phyloP scores from a whole-genome alignment of 192 early-diverging fungal genomes.

The Backusella parvicylindrica region DNA sequence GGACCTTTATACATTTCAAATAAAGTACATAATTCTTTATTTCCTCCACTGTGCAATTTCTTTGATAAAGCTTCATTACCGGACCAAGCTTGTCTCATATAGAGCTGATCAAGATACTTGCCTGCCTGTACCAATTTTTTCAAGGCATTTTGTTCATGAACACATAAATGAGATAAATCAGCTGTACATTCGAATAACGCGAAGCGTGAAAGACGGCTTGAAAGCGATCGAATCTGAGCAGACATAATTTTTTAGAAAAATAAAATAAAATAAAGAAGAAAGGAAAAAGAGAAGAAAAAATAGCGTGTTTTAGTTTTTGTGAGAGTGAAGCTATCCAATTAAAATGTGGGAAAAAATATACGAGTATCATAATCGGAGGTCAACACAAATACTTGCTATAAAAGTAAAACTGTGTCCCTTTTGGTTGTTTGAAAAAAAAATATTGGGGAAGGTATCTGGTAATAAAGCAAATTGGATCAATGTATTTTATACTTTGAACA shows the following conservation, averaged over 20 bases:
- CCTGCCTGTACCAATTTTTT: conserved; percentile 58
- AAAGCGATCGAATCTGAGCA: neutral
- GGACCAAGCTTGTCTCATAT: conserved; percentile 64
- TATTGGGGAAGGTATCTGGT: neutral
- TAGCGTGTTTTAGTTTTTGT: neutral
- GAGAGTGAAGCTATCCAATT: neutral
- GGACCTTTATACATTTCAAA: conserved; percentile 68
- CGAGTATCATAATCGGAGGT: neutral
- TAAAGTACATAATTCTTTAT: conserved; percentile 38
- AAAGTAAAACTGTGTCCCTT: neutral
- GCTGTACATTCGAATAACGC: conserved; percentile 49
- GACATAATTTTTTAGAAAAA: neutral
- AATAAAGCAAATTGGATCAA: neutral
- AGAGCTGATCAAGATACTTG: conserved; percentile 57
- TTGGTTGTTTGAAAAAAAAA: neutral
- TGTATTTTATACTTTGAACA: neutral
- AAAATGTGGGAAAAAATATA: neutral
- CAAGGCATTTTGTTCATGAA: conserved; percentile 57
- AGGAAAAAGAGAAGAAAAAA: neutral
- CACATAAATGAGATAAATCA: conserved; percentile 54
- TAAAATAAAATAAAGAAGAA: neutral
- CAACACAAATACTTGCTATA: neutral
- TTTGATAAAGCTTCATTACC: conserved; percentile 52
- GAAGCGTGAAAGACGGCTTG: conserved; percentile 41
- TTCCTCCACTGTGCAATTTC: conserved; percentile 40